Conservation (phyloP, 148 eudicot species). For the Pouteria glomerata region DNA sequence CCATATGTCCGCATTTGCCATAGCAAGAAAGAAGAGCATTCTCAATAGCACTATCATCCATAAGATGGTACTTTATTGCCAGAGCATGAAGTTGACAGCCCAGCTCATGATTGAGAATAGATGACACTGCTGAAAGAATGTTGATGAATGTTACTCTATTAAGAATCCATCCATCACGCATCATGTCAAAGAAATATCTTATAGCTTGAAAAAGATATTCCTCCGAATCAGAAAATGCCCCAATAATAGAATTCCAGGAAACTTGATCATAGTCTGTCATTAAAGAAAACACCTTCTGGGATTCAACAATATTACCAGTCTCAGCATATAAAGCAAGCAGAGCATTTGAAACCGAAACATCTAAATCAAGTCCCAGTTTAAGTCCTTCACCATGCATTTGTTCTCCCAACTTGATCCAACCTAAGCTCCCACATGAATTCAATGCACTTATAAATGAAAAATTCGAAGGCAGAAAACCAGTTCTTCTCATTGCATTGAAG, state of each 20-base stretch:
- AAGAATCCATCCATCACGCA: constrained; percentile 48
- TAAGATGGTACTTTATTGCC: constrained; percentile 37
- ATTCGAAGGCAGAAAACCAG: constrained; percentile 44
- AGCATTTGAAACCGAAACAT: constrained; percentile 79
- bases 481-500: constrained; percentile 54
- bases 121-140: constrained; percentile 59
- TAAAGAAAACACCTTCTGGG: constrained; percentile 44
- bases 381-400: constrained; percentile 69
- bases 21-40: constrained; percentile 72
- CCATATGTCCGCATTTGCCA: constrained; percentile 63
- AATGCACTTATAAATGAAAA: constrained; percentile 68
- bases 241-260: constrained; percentile 73
- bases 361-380: constrained; percentile 57
- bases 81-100: constrained; percentile 58
- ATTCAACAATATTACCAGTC: constrained; percentile 36
- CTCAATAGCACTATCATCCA: constrained; percentile 38
- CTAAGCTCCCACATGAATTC: constrained; percentile 76
- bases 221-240: constrained; percentile 58
- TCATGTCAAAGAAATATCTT: constrained; percentile 48
- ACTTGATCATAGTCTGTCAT: constrained; percentile 67
- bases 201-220: constrained; percentile 44
- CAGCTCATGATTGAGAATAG: constrained; percentile 41
- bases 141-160: constrained; percentile 63
- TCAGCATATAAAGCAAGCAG: constrained; percentile 65
- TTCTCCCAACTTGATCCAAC: constrained; percentile 52